Evolutionary conservation across 225 moss, liverwort and hornwort species (phyloP), one percentile per base, ranked within the genome.

Genomic region (Asterella californica): DNA sequence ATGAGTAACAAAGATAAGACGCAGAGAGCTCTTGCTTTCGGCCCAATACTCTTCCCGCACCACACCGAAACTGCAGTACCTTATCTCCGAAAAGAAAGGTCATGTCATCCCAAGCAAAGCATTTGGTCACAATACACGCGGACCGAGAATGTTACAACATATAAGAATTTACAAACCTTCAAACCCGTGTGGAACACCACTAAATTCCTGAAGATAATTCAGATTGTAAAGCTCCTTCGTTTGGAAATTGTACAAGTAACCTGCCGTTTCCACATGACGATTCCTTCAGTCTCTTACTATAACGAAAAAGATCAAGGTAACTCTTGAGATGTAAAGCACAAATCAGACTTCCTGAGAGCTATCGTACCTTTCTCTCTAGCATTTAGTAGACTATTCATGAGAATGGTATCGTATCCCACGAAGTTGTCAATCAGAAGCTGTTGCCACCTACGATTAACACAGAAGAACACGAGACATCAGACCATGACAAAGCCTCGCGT

Each of bases 201-300:
- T 90, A 84, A 88, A 93, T 76, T 96, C 96, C 88, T 93, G 93
- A 72, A 96, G 84, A 82, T 96, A 96, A 81, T 96, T 96, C 68
- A 96, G 82, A 84, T 96, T 96, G 85, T 96, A 94, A 61, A 96
- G 96, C 85, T 94, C 96, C 79, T 96, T 96, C 10, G 96, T 96
- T 88, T 96, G 96, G 71, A 96, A 96, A 78, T 96, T 96, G 83
- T 96, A 96, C 72, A 96, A 83, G 70, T 92, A 96, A 49, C 96
- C 96, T 96, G 89, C 52, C 83, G 38, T 38, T 76, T 32, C 15
- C 36, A 64, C 38, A 15, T 5, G 62, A 27, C 27, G 11, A 12
- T 14, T 36, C 5, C 30, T 15, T 53, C 11, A 10, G 46, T 32
- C 32, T 60, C 65, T 14, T 0, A 60, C 29, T 65, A 29, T 15